phyloP scores from a whole-genome alignment of 495 filamentous ascomycete species.

The Penicillium bovifimosum region DNA sequence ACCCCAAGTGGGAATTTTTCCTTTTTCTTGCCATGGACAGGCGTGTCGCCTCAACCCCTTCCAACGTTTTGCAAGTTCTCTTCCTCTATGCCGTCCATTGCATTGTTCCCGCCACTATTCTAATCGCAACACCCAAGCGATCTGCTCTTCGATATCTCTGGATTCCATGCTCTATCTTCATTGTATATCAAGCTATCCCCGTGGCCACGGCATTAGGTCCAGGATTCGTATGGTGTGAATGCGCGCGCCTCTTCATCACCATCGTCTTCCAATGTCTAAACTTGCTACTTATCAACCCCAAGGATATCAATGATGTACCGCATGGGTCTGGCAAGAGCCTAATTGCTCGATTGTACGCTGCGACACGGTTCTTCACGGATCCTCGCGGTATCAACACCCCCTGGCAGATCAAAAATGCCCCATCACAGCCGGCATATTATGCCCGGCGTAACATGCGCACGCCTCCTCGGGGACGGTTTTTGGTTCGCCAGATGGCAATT shows the following conservation, averaged over 20 bases:
- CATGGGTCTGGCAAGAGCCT: background rate
- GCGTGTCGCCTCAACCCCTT: background rate
- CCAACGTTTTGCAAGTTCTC: slow-evolving; percentile 5
- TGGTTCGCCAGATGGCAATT: slow-evolving; percentile 17
- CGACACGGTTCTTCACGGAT: slow-evolving; percentile 10
- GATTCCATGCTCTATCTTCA: slow-evolving; percentile 11
- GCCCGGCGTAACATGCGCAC: background rate
- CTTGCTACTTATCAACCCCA: slow-evolving; percentile 14
- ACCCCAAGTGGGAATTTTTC: background rate
- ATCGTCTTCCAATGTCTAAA: slow-evolving; percentile 17
- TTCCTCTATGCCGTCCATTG: slow-evolving; percentile 10
- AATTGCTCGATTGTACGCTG: slow-evolving; percentile 2
- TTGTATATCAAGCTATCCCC: slow-evolving; percentile 6
- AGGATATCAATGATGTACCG: slow-evolving; percentile 11
- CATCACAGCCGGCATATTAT: slow-evolving; percentile 21
- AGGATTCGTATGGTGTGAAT: slow-evolving; percentile 20
- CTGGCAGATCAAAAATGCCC: slow-evolving; percentile 19
- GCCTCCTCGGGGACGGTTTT: slow-evolving; percentile 13
- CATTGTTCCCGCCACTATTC: slow-evolving; percentile 10
- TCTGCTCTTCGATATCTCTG: slow-evolving; percentile 14
- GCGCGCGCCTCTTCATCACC: slow-evolving; percentile 12
- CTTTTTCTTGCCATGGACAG: background rate
- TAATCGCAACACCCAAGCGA: slow-evolving; percentile 13
- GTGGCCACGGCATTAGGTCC: slow-evolving; percentile 11
- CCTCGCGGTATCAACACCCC: slow-evolving; percentile 18